Base-by-base conservation (phyloP, 1,284 basidiomycete genomes). In the Ustilago bromivora region DNA sequence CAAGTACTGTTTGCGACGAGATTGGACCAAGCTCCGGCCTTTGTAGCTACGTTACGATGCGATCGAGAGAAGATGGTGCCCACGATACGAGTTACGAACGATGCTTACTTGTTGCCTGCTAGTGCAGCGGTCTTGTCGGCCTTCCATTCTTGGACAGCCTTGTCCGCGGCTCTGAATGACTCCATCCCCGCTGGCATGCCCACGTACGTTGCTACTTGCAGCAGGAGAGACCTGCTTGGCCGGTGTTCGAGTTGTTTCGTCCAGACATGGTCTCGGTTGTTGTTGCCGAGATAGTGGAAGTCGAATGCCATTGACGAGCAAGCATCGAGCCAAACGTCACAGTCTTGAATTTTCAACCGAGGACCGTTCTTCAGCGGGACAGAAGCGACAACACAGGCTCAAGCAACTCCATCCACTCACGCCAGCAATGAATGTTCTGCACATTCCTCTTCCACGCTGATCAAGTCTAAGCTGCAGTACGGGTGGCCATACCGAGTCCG, bases 141-240 rank as follows among this genome's bases (percentile, higher is more conserved):
- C 60, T 75, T 74, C 72, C 76, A 78, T 55, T 78, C 71, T n/a
- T 71, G 57, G 2, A 75, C 66, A 31, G 66, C 76, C 57, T 64
- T 71, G n/a, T 78, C 76, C 3, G 72, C 76, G 9, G 66, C 69
- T 28, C 76, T 40, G 56, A 68, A 72, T 10, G 67, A 59, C 38
- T 78, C 76, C 71, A 78, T 60, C 2, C 68, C 71, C 8, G 76
- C 76, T 11, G 76, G 76, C 66, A 75, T 75, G 3, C 76, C 76
- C 4, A 71, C 71, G 38, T 78, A 78, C 23, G 63, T 66, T 31
- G 71, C 62, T 12, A 78, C 76, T 17, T 74, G 71, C 2, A 78
- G 64, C 54, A 78, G 54, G 59, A 36, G 43, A 40, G 8, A 11
- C 13, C 46, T 19, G n/a, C 9, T n/a, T 36, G 54, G 3, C 57